Evolutionary conservation across 73 alveolate genomes (phyloP).

Genomic region (Paramecium sonneborni): DNA sequence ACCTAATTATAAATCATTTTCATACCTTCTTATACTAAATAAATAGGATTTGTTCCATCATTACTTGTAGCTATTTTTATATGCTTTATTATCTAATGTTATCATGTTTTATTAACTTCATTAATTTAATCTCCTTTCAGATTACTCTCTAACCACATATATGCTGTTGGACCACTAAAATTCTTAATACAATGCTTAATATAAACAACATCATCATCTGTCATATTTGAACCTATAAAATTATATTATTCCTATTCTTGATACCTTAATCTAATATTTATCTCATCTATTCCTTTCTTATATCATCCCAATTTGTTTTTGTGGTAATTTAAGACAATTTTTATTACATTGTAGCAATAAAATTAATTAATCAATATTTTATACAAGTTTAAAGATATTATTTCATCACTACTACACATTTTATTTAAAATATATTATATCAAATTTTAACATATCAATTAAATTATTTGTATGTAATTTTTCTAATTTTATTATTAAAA

Average conservation of each 20-base stretch:
- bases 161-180: constrained; percentile 42
- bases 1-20: background rate
- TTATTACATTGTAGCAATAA: background rate
- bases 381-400: background rate
- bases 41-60: background rate
- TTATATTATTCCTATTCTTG: background rate
- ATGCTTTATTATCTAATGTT: background rate
- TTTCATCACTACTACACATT: no score
- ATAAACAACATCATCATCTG: constrained; percentile 49
- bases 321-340: constrained; percentile 29
- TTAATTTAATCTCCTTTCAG: constrained; percentile 30
- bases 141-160: constrained; percentile 38
- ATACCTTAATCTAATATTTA: constrained; percentile 13
- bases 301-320: constrained; percentile 51
- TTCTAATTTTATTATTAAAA: no score
- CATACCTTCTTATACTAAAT: constrained; percentile 46
- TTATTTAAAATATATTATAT: no score
- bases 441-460: no score
- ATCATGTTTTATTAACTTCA: background rate
- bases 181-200: constrained; percentile 43
- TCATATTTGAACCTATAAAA: background rate
- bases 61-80: constrained; percentile 5
- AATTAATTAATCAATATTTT: background rate
- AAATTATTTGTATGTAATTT: no score
- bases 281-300: constrained; percentile 39